A percentile compares a stretch with the other conserved stretches of the same genome.
phyloP scores from a whole-genome alignment of 2,329 filamentous ascomycete species.

The Alternaria consortialis region DNA sequence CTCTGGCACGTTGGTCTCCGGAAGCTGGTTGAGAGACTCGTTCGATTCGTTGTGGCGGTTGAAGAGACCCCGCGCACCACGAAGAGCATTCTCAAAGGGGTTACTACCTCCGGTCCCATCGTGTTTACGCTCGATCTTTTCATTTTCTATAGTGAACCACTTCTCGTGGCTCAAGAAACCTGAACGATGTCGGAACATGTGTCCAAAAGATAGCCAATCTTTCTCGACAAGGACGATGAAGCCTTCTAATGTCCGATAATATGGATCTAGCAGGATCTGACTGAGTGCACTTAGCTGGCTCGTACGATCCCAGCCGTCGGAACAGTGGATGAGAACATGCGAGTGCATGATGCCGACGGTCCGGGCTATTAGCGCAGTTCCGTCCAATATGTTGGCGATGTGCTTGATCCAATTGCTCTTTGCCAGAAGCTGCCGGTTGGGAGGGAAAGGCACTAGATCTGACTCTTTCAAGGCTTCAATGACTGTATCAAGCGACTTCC shows the following conservation, averaged over 20 bases:
- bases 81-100: constrained; percentile 83
- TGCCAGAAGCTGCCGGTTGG: constrained; percentile 79
- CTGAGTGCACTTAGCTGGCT: constrained; percentile 91
- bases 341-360: constrained; percentile 93
- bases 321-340: constrained; percentile 96
- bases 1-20: constrained; percentile 61
- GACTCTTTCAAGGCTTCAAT: constrained; percentile 91
- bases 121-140: constrained; percentile 66
- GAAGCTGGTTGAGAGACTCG: constrained; percentile 66
- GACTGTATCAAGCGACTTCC: constrained; percentile 85
- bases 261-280: constrained; percentile 93
- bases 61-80: constrained; percentile 89
- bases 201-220: constrained; percentile 96
- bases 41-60: constrained; percentile 77
- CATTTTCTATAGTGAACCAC: constrained; percentile 90
- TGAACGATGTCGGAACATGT: constrained; percentile 95
- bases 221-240: constrained; percentile 96
- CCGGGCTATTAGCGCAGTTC: constrained; percentile 82
- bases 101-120: constrained; percentile 65
- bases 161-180: constrained; percentile 89
- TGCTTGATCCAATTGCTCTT: constrained; percentile 94
- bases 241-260: constrained; percentile 91
- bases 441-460: constrained; percentile 82
- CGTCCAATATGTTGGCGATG: constrained; percentile 83
- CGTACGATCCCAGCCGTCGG: constrained; percentile 97